phyloP scores from a whole-genome alignment of 768 basidiomycete genomes.

The Mycena venus region DNA sequence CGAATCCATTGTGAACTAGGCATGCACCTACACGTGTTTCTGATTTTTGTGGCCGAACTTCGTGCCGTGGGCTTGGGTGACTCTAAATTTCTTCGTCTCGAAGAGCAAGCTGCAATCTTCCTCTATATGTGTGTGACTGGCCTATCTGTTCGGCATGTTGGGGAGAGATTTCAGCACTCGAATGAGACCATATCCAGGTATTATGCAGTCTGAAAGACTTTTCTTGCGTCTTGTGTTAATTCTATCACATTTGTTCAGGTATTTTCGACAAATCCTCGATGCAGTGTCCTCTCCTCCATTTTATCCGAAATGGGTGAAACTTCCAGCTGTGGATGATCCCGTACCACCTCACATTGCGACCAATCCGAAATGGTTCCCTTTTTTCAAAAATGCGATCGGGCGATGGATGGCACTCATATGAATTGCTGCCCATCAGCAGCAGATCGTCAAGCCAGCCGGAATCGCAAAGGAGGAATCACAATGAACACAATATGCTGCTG shows the following conservation, averaged over 20 bases:
- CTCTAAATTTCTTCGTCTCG: constrained; percentile 20
- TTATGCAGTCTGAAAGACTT: too few species aligned
- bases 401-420: constrained; percentile 53
- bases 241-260: background rate
- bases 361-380: constrained; percentile 49
- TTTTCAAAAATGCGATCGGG: constrained; percentile 45
- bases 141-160: constrained; percentile 32
- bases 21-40: constrained; percentile 35
- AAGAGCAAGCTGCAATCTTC: constrained; percentile 45
- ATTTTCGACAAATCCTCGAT: background rate
- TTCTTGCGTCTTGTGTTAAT: background rate
- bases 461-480: constrained; percentile 42
- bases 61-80: background rate
- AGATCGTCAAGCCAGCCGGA: constrained; percentile 26
- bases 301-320: constrained; percentile 40
- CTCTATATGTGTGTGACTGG: constrained; percentile 42
- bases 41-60: constrained; percentile 25
- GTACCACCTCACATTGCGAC: constrained; percentile 38
- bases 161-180: constrained; percentile 29
- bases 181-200: constrained; percentile 35
- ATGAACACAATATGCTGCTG: constrained; percentile 44
- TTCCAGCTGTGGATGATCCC: constrained; percentile 23
- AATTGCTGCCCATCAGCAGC: constrained; percentile 31
- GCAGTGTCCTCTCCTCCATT: constrained; percentile 30
- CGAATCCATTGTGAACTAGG: constrained; percentile 36